Percentiles rank a stretch among this genome's conserved stretches.
Conservation (phyloP, 805 yeast genomes). For the Lipomyces mesembrius region DNA sequence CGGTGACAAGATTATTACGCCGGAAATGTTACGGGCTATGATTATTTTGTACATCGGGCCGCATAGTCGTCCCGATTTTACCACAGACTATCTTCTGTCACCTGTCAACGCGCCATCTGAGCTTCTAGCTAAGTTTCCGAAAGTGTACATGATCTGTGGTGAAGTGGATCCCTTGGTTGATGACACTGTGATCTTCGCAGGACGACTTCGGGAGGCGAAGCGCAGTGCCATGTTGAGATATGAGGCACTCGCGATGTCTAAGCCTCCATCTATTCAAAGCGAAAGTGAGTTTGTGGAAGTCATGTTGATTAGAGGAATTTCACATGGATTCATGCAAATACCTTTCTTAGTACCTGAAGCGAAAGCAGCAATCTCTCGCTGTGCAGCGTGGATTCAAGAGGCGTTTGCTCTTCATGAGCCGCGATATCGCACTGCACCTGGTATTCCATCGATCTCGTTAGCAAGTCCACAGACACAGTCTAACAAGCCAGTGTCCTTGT, state of each 20-base stretch:
- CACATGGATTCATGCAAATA: constrained; percentile 43
- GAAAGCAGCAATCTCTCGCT: constrained; percentile 36
- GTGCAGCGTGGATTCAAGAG: constrained; percentile 41
- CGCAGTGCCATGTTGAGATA: constrained; percentile 26
- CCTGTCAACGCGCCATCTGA: constrained; percentile 42
- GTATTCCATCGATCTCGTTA: neutral
- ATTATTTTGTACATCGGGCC: constrained; percentile 42
- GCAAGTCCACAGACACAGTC: neutral
- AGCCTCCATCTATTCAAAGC: constrained; percentile 6
- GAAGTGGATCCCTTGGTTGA: constrained; percentile 45
- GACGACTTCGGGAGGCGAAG: constrained; percentile 42
- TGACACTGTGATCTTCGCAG: constrained; percentile 43
- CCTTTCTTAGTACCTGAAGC: constrained; percentile 42
- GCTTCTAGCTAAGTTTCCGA: constrained; percentile 41
- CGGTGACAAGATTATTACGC: constrained; percentile 40
- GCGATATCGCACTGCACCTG: neutral
- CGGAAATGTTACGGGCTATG: constrained; percentile 42
- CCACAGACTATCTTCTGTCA: constrained; percentile 41
- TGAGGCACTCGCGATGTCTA: constrained; percentile 27
- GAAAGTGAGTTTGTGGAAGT: constrained; percentile 40
- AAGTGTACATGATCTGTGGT: constrained; percentile 43
- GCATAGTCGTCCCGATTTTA: constrained; percentile 38
- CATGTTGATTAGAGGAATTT: constrained; percentile 40
- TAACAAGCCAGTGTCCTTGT: neutral
- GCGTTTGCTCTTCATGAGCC: constrained; percentile 21